A percentile compares a stretch with the other conserved stretches of the same genome.
phyloP scores from a whole-genome alignment of 371 early-diverging fungal genomes.

The Rhizopus stolonifer region DNA sequence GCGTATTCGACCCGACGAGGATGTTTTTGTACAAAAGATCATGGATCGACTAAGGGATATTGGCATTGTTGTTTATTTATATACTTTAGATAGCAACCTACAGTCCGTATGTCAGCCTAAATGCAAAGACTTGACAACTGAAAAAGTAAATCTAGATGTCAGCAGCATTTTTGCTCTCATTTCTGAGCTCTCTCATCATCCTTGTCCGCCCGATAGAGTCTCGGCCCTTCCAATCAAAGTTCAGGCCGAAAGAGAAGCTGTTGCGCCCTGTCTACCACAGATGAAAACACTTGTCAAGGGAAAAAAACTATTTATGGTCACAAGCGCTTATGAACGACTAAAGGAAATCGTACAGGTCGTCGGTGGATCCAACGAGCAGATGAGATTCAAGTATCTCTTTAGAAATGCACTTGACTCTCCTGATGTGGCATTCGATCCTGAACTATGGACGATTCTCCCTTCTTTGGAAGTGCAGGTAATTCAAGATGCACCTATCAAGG shows the following conservation, averaged over 20 bases:
- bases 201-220: constrained; percentile 35
- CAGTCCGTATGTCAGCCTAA: constrained; percentile 7
- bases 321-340: constrained; percentile 50
- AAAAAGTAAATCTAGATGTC: constrained; percentile 53
- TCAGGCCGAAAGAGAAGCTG: constrained; percentile 49
- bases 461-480: constrained; percentile 34
- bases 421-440: constrained; percentile 19
- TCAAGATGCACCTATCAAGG: constrained; percentile 41
- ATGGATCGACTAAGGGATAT: constrained; percentile 33
- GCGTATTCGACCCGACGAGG: constrained; percentile 35
- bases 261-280: constrained; percentile 37
- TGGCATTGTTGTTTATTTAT: constrained; percentile 38
- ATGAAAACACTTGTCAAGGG: constrained; percentile 32
- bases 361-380: constrained; percentile 50
- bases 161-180: constrained; percentile 53
- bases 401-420: constrained; percentile 12
- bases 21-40: constrained; percentile 39
- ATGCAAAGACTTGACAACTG: constrained; percentile 20
- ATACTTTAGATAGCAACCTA: not conserved
- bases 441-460: constrained; percentile 33
- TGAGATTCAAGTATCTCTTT: constrained; percentile 45
- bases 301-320: constrained; percentile 44
- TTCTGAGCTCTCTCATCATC: constrained; percentile 49
- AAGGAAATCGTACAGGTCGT: constrained; percentile 43
- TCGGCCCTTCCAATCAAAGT: constrained; percentile 49